Percentiles rank a stretch among this genome's conserved stretches.
Evolutionary conservation across 345 rosid genomes (phyloP).

Genomic region (Cardamine occulta): DNA sequence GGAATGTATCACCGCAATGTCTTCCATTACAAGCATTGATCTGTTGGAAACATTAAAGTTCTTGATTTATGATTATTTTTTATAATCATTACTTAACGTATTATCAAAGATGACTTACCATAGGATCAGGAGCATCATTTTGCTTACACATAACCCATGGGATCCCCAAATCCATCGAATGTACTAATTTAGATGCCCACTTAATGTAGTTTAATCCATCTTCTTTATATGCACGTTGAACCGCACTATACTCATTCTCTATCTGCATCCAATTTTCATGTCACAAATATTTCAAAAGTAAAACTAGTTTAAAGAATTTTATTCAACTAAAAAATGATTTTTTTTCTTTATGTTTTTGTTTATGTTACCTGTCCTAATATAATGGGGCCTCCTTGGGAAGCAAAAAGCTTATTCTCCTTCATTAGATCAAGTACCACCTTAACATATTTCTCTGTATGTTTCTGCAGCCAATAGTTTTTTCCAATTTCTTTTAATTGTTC

Average conservation of each 20-base stretch:
- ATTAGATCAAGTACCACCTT: slow-evolving; percentile 46
- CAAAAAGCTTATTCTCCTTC: slow-evolving; percentile 58
- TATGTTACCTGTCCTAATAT: slow-evolving; percentile 59
- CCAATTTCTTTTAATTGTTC: not conserved
- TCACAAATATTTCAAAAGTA: slow-evolving; percentile 12
- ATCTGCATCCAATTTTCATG: slow-evolving; percentile 53
- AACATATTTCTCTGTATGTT: slow-evolving; percentile 63
- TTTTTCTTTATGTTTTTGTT: not conserved
- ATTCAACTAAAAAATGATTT: not conserved
- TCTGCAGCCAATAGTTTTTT: slow-evolving; percentile 39
- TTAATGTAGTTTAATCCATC: slow-evolving; percentile 64
- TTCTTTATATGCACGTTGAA: slow-evolving; percentile 67
- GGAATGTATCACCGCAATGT: slow-evolving; percentile 94
- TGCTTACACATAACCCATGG: slow-evolving; percentile 99
- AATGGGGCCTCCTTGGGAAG: slow-evolving; percentile 66
- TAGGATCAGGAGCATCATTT: slow-evolving; percentile 76
- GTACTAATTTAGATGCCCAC: slow-evolving; percentile 76
- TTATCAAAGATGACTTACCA: slow-evolving; percentile 52
- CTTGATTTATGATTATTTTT: not conserved
- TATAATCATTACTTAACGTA: not conserved
- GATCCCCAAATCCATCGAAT: slow-evolving; percentile 58
- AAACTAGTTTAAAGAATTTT: not conserved
- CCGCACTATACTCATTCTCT: slow-evolving; percentile 84
- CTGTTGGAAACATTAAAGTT: slow-evolving; percentile 39
- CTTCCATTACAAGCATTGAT: slow-evolving; percentile 97